Evolutionary conservation across 305 asterid genomes (phyloP), one percentile per base, ranked within the genome.

Genomic region (Fraxinus platypoda): DNA sequence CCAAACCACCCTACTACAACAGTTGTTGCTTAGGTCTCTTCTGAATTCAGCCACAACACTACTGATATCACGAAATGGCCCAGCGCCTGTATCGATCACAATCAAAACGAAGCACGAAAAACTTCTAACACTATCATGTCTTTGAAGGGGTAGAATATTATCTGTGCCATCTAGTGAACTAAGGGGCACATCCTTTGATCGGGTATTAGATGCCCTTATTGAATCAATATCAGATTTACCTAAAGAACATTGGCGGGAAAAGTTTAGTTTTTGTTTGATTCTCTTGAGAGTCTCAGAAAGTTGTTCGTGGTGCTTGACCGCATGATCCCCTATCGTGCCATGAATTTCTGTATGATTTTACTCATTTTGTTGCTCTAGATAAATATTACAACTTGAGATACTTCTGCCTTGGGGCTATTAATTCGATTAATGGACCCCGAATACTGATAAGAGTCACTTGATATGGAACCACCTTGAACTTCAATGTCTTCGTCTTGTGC

Each of bases 1-100:
- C 93, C 94, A 91, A 66, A 91, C 87, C 37, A 90, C 91, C 74
- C 89, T 84, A 38, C 81, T 82, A 8, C 62, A 83, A 17, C 86
- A 83, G 6, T 7, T 66, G 6, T 85, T 88, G 49, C 25, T 77
- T 8, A 88, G 77, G 35, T 87, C 91, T 77, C 80, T 88, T 78
- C 94, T 86, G 38, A 91, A 90, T 38, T 90, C 91, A 30, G 85
- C 91, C 80, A 91, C 83, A 12, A 82, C 87, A 23, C 80, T 81
- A 8, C 84, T 77, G 43, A 87, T 82, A 37, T 88, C 89, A 2
- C 54, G 31, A 26, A 87, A 81, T 0, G 84, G 79, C 4, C 89
- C 91, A 3, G 76, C 83, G 13, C 76, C 25, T 0, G 73, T 84
- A 76, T 88, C 89, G 0, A 91, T 82, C 79, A 91, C 89, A 2